Evolutionary conservation across 2,329 filamentous ascomycete species (phyloP), one percentile per base, ranked within the genome.

Genomic region (Remersonia thermophila): DNA sequence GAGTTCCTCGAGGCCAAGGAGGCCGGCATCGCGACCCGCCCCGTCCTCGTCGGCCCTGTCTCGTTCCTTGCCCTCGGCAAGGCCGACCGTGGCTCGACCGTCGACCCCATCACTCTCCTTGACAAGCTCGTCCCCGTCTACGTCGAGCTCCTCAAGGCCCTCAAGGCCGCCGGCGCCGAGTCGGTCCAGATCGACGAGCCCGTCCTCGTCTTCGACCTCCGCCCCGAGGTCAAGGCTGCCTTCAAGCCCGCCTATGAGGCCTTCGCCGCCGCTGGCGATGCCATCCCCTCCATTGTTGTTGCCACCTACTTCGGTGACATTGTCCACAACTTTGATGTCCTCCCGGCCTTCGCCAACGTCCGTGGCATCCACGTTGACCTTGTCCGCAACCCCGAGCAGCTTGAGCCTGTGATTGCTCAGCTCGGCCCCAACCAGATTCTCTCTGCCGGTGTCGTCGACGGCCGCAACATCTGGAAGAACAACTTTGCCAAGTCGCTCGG

Each of bases 401-500:
- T 98, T 47, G 78, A 91, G 44, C 76, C 80, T 49, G 85, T 98
- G 55, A 63, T 85, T 51, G 71, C 69, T 56, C 80, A 86, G 55
- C 77, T 98, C 48, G 86, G 85, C 60, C 66, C 84, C 60, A 85
- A 86, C 62, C 93, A 94, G 60, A 65, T 86, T 51, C 80, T 98
- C 49, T 98, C 91, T 49, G 82, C 79, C 48, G 91, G 91, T 84
- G 83, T 98, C 53, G 91, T 98, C 50, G 87, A 98, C 55, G 91
- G 91, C 55, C 86, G 91, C 57, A 98, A 98, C 77, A 96, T 98
- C 73, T 98, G 91, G 91, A 98, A 98, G 83, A 95, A 86, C 67
- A 93, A 96, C 80, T 82, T 95, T 70, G 83, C 93, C 77, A 77
- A 77, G 55, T 86, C 91, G 56, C 93, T 98, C 48, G 87, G 91